These are phyloP conservation scores for Aspergillus sp. DNA, from an alignment of 2,329 filamentous ascomycete genomes.

Conservation along the genomic window DNA sequence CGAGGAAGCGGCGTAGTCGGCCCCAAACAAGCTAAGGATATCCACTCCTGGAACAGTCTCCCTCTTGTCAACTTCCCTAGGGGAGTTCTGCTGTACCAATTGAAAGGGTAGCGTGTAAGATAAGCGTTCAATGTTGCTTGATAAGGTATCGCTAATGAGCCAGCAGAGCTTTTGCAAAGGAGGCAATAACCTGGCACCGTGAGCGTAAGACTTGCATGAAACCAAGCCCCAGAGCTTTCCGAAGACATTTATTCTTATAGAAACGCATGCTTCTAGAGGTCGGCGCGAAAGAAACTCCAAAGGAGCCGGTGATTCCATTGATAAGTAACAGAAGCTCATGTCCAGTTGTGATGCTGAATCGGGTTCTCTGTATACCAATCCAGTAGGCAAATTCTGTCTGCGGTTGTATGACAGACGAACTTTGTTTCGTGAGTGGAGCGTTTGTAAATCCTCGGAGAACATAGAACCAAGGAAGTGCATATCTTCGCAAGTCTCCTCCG, in stretches of 20 bases:
- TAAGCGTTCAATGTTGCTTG: conserved; percentile 75
- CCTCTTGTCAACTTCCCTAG: conserved; percentile 71
- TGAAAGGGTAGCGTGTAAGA: conserved; percentile 77
- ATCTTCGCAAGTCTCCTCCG: conserved; percentile 73
- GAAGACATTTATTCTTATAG: conserved; percentile 82
- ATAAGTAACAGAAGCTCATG: conserved; percentile 72
- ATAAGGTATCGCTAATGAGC: conserved; percentile 75
- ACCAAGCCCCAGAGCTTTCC: conserved; percentile 80
- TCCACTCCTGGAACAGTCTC: conserved; percentile 82
- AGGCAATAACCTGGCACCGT: conserved; percentile 77
- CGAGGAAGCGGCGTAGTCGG: conserved; percentile 74
- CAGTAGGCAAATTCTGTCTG: conserved; percentile 60
- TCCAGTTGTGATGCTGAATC: conserved; percentile 70
- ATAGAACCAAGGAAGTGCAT: conserved; percentile 79
- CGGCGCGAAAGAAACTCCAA: conserved; percentile 75
- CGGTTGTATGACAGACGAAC: conserved; percentile 77
- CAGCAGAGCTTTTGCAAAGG: conserved; percentile 85
- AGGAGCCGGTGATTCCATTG: conserved; percentile 71
- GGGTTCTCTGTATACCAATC: conserved; percentile 67
- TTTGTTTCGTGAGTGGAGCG: conserved; percentile 78
- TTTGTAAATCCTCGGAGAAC: conserved; percentile 75
- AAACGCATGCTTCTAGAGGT: conserved; percentile 82
- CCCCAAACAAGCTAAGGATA: conserved; percentile 71
- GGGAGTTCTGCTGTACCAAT: conserved; percentile 69
- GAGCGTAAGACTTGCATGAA: conserved; percentile 72